phyloP scores from a whole-genome alignment of 1,284 basidiomycete genomes.

The Papiliotrema terrestris region DNA sequence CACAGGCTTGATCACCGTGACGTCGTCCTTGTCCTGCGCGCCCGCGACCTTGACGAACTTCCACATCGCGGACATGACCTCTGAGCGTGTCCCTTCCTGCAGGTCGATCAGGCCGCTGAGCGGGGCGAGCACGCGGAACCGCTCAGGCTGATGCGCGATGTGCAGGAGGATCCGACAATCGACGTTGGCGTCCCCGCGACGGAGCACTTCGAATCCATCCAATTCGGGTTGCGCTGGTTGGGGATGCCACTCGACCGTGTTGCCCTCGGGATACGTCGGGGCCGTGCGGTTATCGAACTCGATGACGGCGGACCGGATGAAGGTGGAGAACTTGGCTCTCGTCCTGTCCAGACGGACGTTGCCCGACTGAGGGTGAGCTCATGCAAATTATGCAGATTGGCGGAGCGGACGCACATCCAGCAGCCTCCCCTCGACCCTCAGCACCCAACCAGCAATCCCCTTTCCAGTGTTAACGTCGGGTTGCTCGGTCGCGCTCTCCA shows the following conservation, averaged over 20 bases:
- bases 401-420: slow-evolving; percentile 52
- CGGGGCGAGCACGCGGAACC: slow-evolving; percentile 75
- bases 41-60: slow-evolving; percentile 84
- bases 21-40: slow-evolving; percentile 86
- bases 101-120: slow-evolving; percentile 73
- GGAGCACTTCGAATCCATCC: slow-evolving; percentile 84
- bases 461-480: slow-evolving; percentile 61
- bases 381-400: slow-evolving; percentile 9
- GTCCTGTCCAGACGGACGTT: slow-evolving; percentile 67
- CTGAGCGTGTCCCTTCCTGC: slow-evolving; percentile 79
- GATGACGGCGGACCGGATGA: slow-evolving; percentile 78
- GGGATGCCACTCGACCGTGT: slow-evolving; percentile 52
- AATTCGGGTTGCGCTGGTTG: slow-evolving; percentile 64
- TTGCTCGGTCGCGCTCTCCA: slow-evolving; percentile 8
- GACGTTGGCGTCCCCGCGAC: slow-evolving; percentile 74
- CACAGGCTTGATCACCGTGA: slow-evolving; percentile 72
- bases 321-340: slow-evolving; percentile 76
- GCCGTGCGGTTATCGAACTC: slow-evolving; percentile 80
- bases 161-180: slow-evolving; percentile 76
- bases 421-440: slow-evolving; percentile 83
- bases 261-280: slow-evolving; percentile 67
- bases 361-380: slow-evolving; percentile 34
- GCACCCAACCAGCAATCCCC: slow-evolving; percentile 83
- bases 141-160: slow-evolving; percentile 79
- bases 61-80: slow-evolving; percentile 82